These are phyloP conservation scores for Coemansia sp. DNA, from an alignment of 192 early-diverging fungal genomes.

Conservation along the genomic window DNA sequence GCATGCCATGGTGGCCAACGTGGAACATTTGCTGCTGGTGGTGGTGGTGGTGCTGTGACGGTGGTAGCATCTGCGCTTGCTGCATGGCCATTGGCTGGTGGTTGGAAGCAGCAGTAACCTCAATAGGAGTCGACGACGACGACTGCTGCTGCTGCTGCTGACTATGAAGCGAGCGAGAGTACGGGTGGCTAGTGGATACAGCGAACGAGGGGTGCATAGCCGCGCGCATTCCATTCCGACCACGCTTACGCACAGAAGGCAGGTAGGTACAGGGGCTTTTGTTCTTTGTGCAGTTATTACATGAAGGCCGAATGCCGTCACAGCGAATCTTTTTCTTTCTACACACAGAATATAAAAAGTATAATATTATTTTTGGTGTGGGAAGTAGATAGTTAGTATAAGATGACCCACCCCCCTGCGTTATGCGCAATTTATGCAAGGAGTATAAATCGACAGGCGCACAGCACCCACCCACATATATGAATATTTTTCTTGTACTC, in stretches of 20 bases:
- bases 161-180: conserved; percentile 25
- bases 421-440: conserved; percentile 11
- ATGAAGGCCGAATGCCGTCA: conserved; percentile 51
- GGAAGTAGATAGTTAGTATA: neutral
- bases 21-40: conserved; percentile 7
- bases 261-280: conserved; percentile 42
- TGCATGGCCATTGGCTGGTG: conserved; percentile 9
- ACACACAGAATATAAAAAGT: neutral
- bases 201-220: conserved; percentile 12
- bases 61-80: conserved; percentile 9
- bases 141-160: conserved; percentile 23
- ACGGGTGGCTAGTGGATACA: conserved; percentile 10
- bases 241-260: conserved; percentile 41
- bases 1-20: neutral
- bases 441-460: neutral
- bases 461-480: no score
- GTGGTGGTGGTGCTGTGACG: conserved; percentile 5
- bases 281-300: conserved; percentile 51
- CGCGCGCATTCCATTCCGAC: conserved; percentile 34
- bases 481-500: neutral
- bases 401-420: conserved; percentile 5
- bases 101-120: neutral
- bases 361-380: neutral
- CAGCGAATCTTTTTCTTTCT: conserved; percentile 54
- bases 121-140: neutral